A percentile compares a stretch with the other conserved stretches of the same genome.
These are phyloP conservation scores for Volvox reticuliferus DNA, from an alignment of 139 green algal species.

Conservation along the genomic window DNA sequence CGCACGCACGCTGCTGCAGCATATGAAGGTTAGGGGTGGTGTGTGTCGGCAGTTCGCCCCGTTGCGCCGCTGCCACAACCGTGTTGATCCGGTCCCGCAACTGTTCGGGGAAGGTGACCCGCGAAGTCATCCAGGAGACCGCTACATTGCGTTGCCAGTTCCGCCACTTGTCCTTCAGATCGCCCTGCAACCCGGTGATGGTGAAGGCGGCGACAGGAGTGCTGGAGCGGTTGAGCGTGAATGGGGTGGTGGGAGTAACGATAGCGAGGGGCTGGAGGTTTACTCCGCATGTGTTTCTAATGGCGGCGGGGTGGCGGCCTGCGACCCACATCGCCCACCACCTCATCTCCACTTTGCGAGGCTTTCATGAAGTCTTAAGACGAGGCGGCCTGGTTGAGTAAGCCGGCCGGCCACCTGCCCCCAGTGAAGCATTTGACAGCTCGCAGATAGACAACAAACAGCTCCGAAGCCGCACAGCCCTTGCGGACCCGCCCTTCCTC, in stretches of 20 bases:
- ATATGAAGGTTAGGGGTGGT: background rate
- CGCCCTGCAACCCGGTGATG: constrained; percentile 27
- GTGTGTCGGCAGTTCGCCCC: background rate
- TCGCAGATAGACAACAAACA: too few relatives aligned
- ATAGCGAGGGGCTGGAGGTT: too few relatives aligned
- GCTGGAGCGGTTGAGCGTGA: background rate
- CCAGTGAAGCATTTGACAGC: too few relatives aligned
- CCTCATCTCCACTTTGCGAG: too few relatives aligned
- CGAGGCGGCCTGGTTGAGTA: too few relatives aligned
- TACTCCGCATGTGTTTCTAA: too few relatives aligned
- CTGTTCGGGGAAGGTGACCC: constrained; percentile 38
- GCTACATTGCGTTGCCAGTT: constrained; percentile 55
- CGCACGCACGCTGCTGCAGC: background rate
- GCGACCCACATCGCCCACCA: too few relatives aligned
- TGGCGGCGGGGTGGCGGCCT: too few relatives aligned
- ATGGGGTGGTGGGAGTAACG: background rate
- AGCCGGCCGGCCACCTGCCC: too few relatives aligned
- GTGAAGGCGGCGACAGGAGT: background rate
- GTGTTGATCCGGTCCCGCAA: constrained; percentile 20
- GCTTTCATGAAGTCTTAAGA: too few relatives aligned
- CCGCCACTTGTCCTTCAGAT: constrained; percentile 56
- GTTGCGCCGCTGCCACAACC: constrained; percentile 8
- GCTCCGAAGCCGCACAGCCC: too few relatives aligned
- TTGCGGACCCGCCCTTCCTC: too few relatives aligned
- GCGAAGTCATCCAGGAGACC: constrained; percentile 27